Percentiles rank a stretch among this genome's conserved stretches.
phyloP scores from a whole-genome alignment of 2,329 filamentous ascomycete genomes.

The Chrysosporium queenslandicum region DNA sequence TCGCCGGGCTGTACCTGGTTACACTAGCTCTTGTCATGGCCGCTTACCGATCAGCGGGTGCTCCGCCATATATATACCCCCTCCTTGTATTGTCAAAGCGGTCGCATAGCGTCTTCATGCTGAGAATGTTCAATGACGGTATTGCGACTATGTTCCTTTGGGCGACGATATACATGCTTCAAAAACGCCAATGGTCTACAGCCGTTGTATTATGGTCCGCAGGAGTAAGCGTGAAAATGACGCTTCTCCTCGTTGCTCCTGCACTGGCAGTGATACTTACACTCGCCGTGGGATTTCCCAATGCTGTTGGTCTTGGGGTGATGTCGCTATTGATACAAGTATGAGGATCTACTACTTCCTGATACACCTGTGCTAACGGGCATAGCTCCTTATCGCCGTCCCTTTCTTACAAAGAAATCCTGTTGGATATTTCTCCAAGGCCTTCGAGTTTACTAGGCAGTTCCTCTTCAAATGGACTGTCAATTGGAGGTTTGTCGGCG shows the following conservation, averaged over 20 bases:
- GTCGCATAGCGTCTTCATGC: conserved; percentile 82
- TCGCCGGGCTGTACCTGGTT: conserved; percentile 66
- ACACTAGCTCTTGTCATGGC: conserved; percentile 67
- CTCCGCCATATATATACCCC: conserved; percentile 75
- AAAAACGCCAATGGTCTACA: conserved; percentile 61
- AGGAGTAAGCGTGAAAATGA: conserved; percentile 93
- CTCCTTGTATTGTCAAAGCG: conserved; percentile 82
- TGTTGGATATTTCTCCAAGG: conserved; percentile 63
- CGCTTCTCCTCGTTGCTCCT: conserved; percentile 69
- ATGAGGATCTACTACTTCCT: conserved; percentile 23
- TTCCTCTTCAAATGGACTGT: conserved; percentile 99
- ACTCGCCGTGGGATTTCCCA: conserved; percentile 57
- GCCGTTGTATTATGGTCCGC: conserved; percentile 64
- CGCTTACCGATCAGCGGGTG: conserved; percentile 52
- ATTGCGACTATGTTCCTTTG: conserved; percentile 79
- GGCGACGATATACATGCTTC: conserved; percentile 66
- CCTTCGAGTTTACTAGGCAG: conserved; percentile 81
- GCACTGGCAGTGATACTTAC: conserved; percentile 69
- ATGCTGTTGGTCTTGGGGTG: conserved; percentile 57
- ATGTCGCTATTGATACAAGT: conserved; percentile 73
- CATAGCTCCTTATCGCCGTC: conserved; percentile 44
- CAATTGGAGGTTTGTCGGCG: conserved; percentile 93
- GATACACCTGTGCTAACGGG: conserved; percentile 14
- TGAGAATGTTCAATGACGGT: conserved; percentile 93
- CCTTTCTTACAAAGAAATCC: conserved; percentile 60